Percentiles rank a stretch among this genome's conserved stretches.
Evolutionary conservation across 2,329 filamentous ascomycete species (phyloP).

Genomic region (Hirsutella minnesotensis): DNA sequence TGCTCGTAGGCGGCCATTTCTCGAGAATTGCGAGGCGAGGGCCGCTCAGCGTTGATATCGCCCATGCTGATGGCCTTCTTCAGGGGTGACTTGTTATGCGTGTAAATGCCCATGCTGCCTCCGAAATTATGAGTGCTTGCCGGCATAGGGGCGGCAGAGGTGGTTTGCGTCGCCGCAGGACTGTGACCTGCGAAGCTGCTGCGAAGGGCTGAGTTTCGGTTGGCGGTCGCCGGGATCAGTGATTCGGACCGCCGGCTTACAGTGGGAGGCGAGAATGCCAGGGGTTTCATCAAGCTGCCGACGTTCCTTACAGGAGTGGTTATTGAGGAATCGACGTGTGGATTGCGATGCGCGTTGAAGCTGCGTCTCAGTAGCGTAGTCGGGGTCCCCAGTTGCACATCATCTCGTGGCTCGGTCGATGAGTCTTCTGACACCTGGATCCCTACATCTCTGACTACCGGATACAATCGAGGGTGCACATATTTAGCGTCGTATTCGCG

Average conservation of each 20-base stretch:
- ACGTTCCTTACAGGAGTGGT: slow-evolving; percentile 15
- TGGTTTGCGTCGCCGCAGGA: slow-evolving; percentile 14
- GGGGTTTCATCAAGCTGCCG: slow-evolving; percentile 26
- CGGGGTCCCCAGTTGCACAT: slow-evolving; percentile 39
- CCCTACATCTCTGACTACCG: slow-evolving; percentile 62
- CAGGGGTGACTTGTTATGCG: slow-evolving; percentile 70
- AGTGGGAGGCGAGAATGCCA: slow-evolving; percentile 30
- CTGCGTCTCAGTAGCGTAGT: slow-evolving; percentile 56
- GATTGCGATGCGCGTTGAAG: slow-evolving; percentile 75
- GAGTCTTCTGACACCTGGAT: slow-evolving; percentile 58
- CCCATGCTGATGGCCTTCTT: slow-evolving; percentile 61
- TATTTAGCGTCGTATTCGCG: slow-evolving; percentile 95
- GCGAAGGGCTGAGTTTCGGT: slow-evolving; percentile 17
- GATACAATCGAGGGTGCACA: slow-evolving; percentile 81
- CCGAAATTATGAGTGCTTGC: slow-evolving; percentile 33
- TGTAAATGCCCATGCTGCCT: slow-evolving; percentile 70
- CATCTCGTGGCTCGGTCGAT: slow-evolving; percentile 27
- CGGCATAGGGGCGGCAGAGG: slow-evolving; percentile 7
- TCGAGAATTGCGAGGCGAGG: slow-evolving; percentile 45
- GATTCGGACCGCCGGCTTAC: slow-evolving; percentile 21
- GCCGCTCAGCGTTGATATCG: slow-evolving; percentile 33
- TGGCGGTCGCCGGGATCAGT: slow-evolving; percentile 17
- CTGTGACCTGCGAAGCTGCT: slow-evolving; percentile 21
- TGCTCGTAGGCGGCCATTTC: slow-evolving; percentile 51
- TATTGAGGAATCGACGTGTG: slow-evolving; percentile 59